These are phyloP conservation scores for Porcisia deanei DNA, from an alignment of 208 protist species.

Conservation along the genomic window DNA sequence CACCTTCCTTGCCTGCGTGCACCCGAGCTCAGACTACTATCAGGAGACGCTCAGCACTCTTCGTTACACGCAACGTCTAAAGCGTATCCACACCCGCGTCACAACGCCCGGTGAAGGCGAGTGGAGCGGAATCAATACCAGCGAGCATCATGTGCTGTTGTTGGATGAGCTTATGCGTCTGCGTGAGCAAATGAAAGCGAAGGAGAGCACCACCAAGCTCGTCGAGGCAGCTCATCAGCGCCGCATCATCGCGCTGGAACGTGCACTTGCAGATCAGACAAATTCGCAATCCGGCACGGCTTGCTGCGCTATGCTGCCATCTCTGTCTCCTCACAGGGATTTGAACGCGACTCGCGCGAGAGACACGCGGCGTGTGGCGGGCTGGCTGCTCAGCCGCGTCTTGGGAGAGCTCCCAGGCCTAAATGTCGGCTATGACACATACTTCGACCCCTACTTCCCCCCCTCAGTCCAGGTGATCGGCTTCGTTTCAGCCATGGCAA, in stretches of 20 bases:
- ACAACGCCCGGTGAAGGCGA: conserved; percentile 34
- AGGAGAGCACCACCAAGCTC: conserved; percentile 22
- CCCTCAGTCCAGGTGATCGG: conserved; percentile 71
- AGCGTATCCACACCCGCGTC: conserved; percentile 63
- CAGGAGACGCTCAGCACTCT: conserved; percentile 87
- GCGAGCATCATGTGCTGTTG: conserved; percentile 53
- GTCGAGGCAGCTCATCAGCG: conserved; percentile 37
- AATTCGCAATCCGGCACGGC: not conserved
- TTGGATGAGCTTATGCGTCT: conserved; percentile 62
- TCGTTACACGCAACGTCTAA: conserved; percentile 85
- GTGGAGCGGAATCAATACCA: conserved; percentile 35
- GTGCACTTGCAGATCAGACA: conserved; percentile 18
- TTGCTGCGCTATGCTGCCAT: not conserved
- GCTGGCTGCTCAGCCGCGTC: conserved; percentile 82
- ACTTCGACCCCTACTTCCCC: conserved; percentile 80
- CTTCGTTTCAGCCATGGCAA: conserved; percentile 82
- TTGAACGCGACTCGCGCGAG: conserved; percentile 18
- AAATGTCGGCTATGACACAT: conserved; percentile 85
- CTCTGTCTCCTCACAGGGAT: not conserved
- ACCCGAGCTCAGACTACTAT: conserved; percentile 57
- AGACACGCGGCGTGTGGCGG: conserved; percentile 76
- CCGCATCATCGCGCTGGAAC: conserved; percentile 53
- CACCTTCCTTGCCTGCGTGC: conserved; percentile 89
- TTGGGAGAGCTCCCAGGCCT: conserved; percentile 68
- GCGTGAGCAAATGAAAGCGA: conserved; percentile 45